These are phyloP conservation scores for Erythrobasidium hasegawianum DNA, from an alignment of 1,284 basidiomycete species.

Conservation along the genomic window DNA sequence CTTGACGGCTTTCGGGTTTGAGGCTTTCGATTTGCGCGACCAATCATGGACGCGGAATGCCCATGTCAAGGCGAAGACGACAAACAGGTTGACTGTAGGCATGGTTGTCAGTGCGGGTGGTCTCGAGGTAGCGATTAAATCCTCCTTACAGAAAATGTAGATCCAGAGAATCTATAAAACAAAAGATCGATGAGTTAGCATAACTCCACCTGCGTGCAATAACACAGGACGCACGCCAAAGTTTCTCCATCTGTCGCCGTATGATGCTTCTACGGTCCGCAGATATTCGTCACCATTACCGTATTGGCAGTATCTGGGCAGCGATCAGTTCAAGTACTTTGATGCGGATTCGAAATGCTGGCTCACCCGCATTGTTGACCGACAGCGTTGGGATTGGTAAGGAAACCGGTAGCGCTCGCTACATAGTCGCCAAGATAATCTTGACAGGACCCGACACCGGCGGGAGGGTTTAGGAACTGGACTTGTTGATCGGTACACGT, in stretches of 20 bases:
- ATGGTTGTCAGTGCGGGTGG: too few species aligned
- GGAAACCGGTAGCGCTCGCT: constrained; percentile 48
- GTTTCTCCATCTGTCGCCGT: constrained; percentile 9
- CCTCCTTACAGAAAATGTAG: constrained; percentile 3
- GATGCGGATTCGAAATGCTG: background rate
- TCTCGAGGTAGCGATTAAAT: too few species aligned
- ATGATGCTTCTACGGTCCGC: constrained; percentile 3
- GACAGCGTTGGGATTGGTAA: constrained; percentile 45
- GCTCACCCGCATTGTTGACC: constrained; percentile 43
- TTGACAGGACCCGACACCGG: constrained; percentile 18
- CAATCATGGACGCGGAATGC: constrained; percentile 21
- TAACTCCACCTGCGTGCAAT: background rate
- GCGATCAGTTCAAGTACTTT: background rate
- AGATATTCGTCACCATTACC: constrained; percentile 24
- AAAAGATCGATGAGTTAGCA: background rate
- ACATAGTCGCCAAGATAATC: constrained; percentile 30
- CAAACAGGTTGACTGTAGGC: constrained; percentile 3
- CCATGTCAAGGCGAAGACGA: constrained; percentile 16
- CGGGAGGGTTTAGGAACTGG: constrained; percentile 13
- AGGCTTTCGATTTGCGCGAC: background rate
- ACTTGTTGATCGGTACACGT: constrained; percentile 21
- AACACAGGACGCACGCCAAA: constrained; percentile 1
- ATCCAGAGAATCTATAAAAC: constrained; percentile 1
- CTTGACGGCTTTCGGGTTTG: constrained; percentile 1
- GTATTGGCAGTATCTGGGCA: constrained; percentile 25